Base-by-base conservation (phyloP, 306 rosid species). In the Medicago truncatula region DNA sequence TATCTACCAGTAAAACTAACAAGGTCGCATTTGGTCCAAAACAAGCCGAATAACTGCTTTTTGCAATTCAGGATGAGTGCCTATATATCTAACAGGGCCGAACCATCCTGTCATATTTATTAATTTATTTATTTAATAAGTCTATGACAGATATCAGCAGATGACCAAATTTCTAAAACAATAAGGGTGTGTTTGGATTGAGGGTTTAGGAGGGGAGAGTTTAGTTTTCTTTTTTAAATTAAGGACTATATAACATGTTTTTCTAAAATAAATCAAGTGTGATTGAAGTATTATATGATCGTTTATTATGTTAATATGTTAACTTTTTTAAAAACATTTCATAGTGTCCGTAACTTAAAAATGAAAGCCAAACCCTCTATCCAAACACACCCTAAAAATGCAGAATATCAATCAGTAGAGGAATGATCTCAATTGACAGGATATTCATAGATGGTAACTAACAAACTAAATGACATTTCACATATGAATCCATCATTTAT, bases 401-500 rank as follows among this genome's bases (percentile, higher is more conserved):
- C 58, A 52, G 59, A 17, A 53, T 53, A 17, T 17, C 59, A 53
- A 53, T 18, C 59, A 53, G 12, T n/a, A 16, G 13, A 18, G 28
- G 60, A 54, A 54, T 17, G 18, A 18, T 17, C 60, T 16, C 60
- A 17, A 9, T 54, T 54, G 5, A 54, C 18, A 15, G 15, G 54
- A 5, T 49, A 14, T 49, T 49, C 9, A 49, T 1, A 34, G 54
- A 49, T 49, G 54, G 18, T 3, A 49, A 49, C 60, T 54, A 18
- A 2, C 60, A 54, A 54, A 56, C 62, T 56, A 20, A 56, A 59
- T 1, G 23, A 17, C 23, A 28, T 13, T 25, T 5, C 9, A 59
- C 18, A 28, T 6, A 13, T 2, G 59, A 59, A 59, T 59, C 65
- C 66, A 7, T 21, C 40, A 20, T 76, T 81, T 38, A 65, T 21